These are phyloP conservation scores for Crithidia fasciculata DNA, from an alignment of 208 protist genomes.

Conservation along the genomic window DNA sequence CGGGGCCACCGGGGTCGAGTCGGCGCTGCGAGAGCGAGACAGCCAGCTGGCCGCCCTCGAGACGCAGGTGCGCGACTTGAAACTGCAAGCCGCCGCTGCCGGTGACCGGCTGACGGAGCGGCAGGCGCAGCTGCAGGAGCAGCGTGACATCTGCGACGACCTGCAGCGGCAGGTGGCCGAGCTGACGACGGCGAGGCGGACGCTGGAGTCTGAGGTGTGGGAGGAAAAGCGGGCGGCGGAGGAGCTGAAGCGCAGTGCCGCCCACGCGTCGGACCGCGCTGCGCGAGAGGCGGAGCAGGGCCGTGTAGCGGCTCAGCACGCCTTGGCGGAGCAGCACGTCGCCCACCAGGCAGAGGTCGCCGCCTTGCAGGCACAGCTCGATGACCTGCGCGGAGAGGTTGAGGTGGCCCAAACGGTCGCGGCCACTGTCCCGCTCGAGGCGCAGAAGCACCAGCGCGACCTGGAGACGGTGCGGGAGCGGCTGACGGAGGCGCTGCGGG, in stretches of 20 bases:
- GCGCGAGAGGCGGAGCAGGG: conserved; percentile 37
- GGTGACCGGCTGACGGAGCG: conserved; percentile 31
- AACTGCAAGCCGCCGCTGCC: conserved; percentile 35
- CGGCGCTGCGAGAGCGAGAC: conserved; percentile 43
- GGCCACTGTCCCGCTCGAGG: conserved; percentile 52
- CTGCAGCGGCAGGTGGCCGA: conserved; percentile 34
- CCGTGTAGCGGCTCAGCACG: conserved; percentile 24
- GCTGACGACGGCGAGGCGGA: conserved; percentile 23
- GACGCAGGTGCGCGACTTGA: conserved; percentile 37
- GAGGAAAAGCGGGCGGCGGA: conserved; percentile 17
- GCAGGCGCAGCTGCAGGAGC: conserved; percentile 22
- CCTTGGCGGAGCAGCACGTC: conserved; percentile 27
- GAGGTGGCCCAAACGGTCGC: conserved; percentile 56
- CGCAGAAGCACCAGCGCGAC: conserved; percentile 45
- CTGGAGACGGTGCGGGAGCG: conserved; percentile 50
- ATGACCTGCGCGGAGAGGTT: conserved; percentile 40
- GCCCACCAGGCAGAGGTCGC: conserved; percentile 34
- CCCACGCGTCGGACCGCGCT: conserved; percentile 30
- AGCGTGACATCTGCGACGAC: conserved; percentile 14
- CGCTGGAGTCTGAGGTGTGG: conserved; percentile 20
- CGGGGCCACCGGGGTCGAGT: conserved; percentile 56
- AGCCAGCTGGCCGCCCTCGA: conserved; percentile 29
- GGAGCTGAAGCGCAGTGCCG: conserved; percentile 26
- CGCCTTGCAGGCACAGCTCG: conserved; percentile 32
- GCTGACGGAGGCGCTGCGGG: conserved; percentile 42